Percentiles rank a stretch among this genome's conserved stretches.
phyloP scores from a whole-genome alignment of 257 asterid genomes.

The Gardenia jasminoides region DNA sequence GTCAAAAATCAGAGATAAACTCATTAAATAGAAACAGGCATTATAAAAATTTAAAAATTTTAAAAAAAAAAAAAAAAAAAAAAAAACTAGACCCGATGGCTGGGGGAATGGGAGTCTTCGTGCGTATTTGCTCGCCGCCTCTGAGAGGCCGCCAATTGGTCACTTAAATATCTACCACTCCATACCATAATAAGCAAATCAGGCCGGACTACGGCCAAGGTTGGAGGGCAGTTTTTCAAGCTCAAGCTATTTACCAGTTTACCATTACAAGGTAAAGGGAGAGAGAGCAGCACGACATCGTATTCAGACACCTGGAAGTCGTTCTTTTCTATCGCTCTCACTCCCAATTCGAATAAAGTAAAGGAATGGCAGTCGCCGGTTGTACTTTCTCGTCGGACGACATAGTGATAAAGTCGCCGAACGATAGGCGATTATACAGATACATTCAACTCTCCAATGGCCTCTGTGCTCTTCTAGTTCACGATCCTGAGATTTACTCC shows the following conservation, averaged over 20 bases:
- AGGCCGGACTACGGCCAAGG: background rate
- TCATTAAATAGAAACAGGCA: too few species aligned
- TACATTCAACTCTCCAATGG: slow-evolving; percentile 79
- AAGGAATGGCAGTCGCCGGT: slow-evolving; percentile 54
- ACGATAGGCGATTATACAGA: slow-evolving; percentile 82
- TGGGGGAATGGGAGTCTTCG: too few species aligned
- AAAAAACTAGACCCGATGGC: too few species aligned
- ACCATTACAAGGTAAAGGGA: background rate
- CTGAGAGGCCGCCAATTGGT: background rate
- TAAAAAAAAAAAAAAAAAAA: too few species aligned
- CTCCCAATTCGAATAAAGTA: background rate
- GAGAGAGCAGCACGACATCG: background rate
- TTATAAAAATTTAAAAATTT: too few species aligned
- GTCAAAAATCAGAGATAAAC: too few species aligned
- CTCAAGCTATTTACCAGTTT: too few species aligned
- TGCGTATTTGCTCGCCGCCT: background rate
- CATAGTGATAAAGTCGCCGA: slow-evolving; percentile 72
- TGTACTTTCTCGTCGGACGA: slow-evolving; percentile 69
- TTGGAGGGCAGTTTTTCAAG: too few species aligned
- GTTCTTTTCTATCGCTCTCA: background rate
- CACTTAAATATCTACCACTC: background rate
- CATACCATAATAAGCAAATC: background rate
- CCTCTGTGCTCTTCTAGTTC: slow-evolving; percentile 79
- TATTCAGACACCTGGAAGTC: background rate
- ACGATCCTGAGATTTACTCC: slow-evolving; percentile 91